Evolutionary conservation across 257 asterid species (phyloP).

Genomic region (Ilex aquifolium): DNA sequence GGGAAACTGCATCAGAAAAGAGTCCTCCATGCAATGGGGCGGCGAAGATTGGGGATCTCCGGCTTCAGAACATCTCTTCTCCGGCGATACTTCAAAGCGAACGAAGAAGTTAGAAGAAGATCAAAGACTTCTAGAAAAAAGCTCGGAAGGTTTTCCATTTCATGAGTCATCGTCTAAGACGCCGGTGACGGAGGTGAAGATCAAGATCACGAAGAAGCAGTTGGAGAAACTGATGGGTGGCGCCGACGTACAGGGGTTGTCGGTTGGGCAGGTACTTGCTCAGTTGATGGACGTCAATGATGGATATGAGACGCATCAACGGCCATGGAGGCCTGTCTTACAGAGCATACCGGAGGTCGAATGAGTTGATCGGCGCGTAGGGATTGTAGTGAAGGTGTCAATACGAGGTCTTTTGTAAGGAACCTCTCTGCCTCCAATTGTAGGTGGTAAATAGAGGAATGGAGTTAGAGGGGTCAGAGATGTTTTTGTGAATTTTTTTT

Average conservation of each 20-base stretch:
- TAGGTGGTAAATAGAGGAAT: too few species aligned
- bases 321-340: conserved; percentile 47
- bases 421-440: too few species aligned
- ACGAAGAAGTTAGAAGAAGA: neutral
- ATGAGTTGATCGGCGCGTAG: neutral
- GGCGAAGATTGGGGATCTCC: conserved; percentile 69
- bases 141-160: neutral
- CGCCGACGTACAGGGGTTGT: conserved; percentile 24
- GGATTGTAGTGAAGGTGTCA: too few species aligned
- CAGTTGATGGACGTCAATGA: conserved; percentile 26
- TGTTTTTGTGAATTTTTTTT: too few species aligned
- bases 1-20: conserved; percentile 63
- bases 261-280: conserved; percentile 32
- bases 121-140: conserved; percentile 1
- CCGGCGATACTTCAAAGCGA: neutral
- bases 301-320: conserved; percentile 18
- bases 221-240: conserved; percentile 34
- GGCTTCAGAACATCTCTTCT: conserved; percentile 6
- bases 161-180: neutral
- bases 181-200: conserved; percentile 42
- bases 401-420: too few species aligned
- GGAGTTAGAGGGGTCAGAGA: too few species aligned
- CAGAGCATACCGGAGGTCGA: conserved; percentile 46
- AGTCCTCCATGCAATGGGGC: conserved; percentile 47
- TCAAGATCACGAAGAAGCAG: conserved; percentile 52